phyloP scores from a whole-genome alignment of 306 rosid species.

The Lagenaria siceraria region DNA sequence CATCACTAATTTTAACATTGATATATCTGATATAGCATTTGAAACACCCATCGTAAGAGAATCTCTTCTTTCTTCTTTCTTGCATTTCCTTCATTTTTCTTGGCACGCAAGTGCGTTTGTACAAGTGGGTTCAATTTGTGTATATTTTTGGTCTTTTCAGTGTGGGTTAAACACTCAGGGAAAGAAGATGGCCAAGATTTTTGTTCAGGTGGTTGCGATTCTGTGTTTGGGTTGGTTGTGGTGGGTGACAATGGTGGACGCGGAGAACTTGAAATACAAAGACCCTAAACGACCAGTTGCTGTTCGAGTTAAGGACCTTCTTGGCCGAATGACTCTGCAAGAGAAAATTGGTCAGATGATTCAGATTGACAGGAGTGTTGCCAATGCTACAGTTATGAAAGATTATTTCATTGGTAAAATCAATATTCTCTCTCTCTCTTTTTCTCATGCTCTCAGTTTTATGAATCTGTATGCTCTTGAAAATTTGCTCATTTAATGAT shows the following conservation, averaged over 20 bases:
- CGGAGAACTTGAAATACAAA: conserved; percentile 56
- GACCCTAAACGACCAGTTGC: conserved; percentile 50
- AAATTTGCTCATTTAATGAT: not conserved
- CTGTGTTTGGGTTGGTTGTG: conserved; percentile 41
- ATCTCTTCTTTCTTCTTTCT: not conserved
- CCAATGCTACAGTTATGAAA: conserved; percentile 53
- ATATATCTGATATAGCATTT: not conserved
- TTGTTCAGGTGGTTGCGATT: conserved; percentile 23
- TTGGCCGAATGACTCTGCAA: conserved; percentile 65
- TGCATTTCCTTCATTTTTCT: not conserved
- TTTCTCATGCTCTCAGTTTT: not conserved
- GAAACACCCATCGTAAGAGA: not conserved
- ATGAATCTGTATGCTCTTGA: not conserved
- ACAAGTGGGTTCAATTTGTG: not conserved
- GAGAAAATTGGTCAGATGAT: conserved; percentile 98
- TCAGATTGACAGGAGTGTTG: conserved; percentile 90
- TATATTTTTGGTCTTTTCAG: conserved; percentile 16
- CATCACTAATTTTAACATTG: not conserved
- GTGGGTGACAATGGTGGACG: conserved; percentile 39
- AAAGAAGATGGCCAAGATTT: conserved; percentile 32
- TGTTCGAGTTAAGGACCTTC: conserved; percentile 60
- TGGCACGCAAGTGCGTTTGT: not conserved
- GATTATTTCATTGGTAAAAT: conserved; percentile 53
- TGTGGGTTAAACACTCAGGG: conserved; percentile 11
- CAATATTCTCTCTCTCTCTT: not conserved